These are phyloP conservation scores for Exophiala sideris DNA, from an alignment of 2,329 filamentous ascomycete species.

Conservation along the genomic window DNA sequence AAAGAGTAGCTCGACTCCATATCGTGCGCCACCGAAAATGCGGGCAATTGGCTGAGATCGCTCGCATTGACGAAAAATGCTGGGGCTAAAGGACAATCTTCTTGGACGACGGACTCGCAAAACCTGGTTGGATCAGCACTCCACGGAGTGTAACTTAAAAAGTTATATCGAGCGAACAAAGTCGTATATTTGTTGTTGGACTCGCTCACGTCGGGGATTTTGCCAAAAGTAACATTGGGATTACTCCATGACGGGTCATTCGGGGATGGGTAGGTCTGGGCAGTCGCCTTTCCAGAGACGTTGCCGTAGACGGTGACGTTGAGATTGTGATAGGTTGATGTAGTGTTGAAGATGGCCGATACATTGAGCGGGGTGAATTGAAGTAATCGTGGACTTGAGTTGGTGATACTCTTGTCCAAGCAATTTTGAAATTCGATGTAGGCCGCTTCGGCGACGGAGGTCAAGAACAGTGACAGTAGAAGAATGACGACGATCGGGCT, in stretches of 20 bases:
- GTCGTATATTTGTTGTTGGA: slow-evolving; percentile 65
- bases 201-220: slow-evolving; percentile 67
- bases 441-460: slow-evolving; percentile 48
- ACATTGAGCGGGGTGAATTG: slow-evolving; percentile 78
- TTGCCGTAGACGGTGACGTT: slow-evolving; percentile 85
- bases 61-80: slow-evolving; percentile 60
- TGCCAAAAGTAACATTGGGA: slow-evolving; percentile 62
- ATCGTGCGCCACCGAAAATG: slow-evolving; percentile 69
- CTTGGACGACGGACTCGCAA: slow-evolving; percentile 59
- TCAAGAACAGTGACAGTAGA: slow-evolving; percentile 4
- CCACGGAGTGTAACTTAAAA: slow-evolving; percentile 74
- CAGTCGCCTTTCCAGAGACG: slow-evolving; percentile 68
- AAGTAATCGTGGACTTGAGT: slow-evolving; percentile 59
- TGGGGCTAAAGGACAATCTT: slow-evolving; percentile 70
- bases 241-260: slow-evolving; percentile 62
- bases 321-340: slow-evolving; percentile 60
- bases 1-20: slow-evolving; percentile 84
- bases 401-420: slow-evolving; percentile 58
- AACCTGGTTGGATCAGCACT: slow-evolving; percentile 56
- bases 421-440: slow-evolving; percentile 83
- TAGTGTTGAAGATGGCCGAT: slow-evolving; percentile 68
- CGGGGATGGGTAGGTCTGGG: slow-evolving; percentile 57
- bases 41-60: slow-evolving; percentile 57
- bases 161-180: slow-evolving; percentile 66
- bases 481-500: neutral